Evolutionary conservation across 176 grass and related monocot genomes (phyloP), one percentile per base, ranked within the genome.

Genomic region (Tuctoria greenei): DNA sequence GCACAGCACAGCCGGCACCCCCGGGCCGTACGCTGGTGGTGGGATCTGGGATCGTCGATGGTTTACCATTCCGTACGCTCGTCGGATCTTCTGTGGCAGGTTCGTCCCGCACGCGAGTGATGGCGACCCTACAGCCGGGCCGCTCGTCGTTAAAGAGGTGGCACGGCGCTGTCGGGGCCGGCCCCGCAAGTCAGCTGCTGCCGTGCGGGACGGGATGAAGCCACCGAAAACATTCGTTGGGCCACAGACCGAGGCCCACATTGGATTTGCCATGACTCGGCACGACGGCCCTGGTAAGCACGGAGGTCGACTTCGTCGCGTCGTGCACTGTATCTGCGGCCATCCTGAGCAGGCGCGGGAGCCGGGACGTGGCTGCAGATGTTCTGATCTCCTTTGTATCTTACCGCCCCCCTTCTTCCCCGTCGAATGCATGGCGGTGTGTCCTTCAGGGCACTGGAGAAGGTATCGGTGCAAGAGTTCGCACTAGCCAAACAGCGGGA

Each of bases 81-180:
- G 13, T 41, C 25, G 76, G 76, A 69, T 80, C 66, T 47, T 82
- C 71, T 83, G 49, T 57, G 4, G 39, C n/a, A 21, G 2, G 8
- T 16, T 47, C 38, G 5, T 21, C 23, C 9, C 20, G 17, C 4
- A 46, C 66, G 17, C 28, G 1, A 71, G 18, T 38, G 51, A 49
- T 27, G 42, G 12, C 55, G 2, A 3, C 17, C 36, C 44, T 64
- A 7, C 68, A 20, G 55, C 50, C 59, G 26, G 20, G 66, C 27
- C 18, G 49, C 15, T 1, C 6, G 49, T 52, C 1, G 45, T 8
- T 43, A 12, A n/a, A 52, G 49, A 6, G 49, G 18, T 7, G 1
- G n/a, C 39, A 31, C 61, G 47, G 61, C 39, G 38, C 1, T 66
- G 70, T 57, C 50, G 14, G 13, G 25, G 8, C 1, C 9, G 63